Percentiles rank a stretch among this genome's conserved stretches.
phyloP scores from a whole-genome alignment of 2,329 filamentous ascomycete genomes.

The Alternaria ethzedia region DNA sequence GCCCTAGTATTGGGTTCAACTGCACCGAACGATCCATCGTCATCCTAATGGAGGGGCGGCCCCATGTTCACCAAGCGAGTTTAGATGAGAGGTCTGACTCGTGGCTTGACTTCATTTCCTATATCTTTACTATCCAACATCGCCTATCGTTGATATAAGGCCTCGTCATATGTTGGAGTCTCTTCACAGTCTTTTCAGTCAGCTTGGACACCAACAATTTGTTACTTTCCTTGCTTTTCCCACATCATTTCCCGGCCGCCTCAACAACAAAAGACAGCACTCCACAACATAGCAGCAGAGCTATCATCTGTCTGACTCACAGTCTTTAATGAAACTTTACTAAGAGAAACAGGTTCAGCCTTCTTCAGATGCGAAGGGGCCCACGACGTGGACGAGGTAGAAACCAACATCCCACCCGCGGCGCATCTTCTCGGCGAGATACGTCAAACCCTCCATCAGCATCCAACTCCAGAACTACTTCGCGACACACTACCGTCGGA shows the following conservation, averaged over 20 bases:
- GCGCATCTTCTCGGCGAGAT: conserved; percentile 31
- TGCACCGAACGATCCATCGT: conserved; percentile 16
- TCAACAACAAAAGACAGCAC: conserved; percentile 15
- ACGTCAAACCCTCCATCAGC: conserved; percentile 28
- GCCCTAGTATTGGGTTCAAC: conserved; percentile 24
- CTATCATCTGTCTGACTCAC: conserved; percentile 29
- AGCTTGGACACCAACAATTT: conserved; percentile 6
- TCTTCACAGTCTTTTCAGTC: conserved; percentile 9
- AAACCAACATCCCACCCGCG: conserved; percentile 39
- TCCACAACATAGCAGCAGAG: conserved; percentile 29
- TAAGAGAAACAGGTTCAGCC: conserved; percentile 40
- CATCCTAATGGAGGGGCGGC: conserved; percentile 19
- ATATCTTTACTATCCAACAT: conserved; percentile 20
- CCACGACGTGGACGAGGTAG: conserved; percentile 44
- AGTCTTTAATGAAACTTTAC: conserved; percentile 26
- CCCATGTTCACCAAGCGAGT: conserved; percentile 26
- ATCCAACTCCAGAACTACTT: conserved; percentile 14
- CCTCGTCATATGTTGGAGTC: conserved; percentile 22
- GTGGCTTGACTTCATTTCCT: conserved; percentile 45
- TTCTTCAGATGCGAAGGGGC: conserved; percentile 48
- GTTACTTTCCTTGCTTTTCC: background rate
- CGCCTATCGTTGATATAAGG: conserved; percentile 18
- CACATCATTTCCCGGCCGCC: conserved; percentile 18
- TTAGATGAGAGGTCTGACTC: conserved; percentile 43
- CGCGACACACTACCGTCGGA: conserved; percentile 25